Evolutionary conservation across 257 asterid genomes (phyloP).

Genomic region (Solanum arcanum): DNA sequence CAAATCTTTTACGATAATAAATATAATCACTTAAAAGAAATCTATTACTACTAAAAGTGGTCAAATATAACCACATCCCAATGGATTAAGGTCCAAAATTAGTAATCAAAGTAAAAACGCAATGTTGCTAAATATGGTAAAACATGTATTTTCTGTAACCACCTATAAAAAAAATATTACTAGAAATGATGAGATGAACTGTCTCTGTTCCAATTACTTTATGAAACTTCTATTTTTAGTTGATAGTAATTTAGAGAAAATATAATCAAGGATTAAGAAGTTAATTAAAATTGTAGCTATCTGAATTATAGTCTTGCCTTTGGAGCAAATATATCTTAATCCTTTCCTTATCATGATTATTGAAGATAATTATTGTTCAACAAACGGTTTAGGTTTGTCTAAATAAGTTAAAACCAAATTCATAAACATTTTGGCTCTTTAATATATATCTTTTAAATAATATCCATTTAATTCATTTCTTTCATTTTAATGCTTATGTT

Average conservation of each 20-base stretch:
- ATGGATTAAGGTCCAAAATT: not conserved
- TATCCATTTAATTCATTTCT: too few relatives aligned
- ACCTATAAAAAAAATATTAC: not conserved
- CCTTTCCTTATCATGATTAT: not conserved
- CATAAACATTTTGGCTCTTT: not conserved
- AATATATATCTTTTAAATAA: not conserved
- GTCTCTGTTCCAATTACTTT: not conserved
- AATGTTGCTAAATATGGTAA: not conserved
- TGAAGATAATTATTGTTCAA: not conserved
- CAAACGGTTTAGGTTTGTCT: not conserved
- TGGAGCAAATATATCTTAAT: not conserved
- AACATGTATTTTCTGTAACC: not conserved
- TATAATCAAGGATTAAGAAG: not conserved
- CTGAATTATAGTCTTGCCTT: not conserved
- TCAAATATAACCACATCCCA: not conserved
- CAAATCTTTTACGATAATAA: fast-evolving
- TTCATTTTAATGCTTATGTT: not conserved
- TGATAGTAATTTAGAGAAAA: not conserved
- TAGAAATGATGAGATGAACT: not conserved
- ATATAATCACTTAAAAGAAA: too few relatives aligned
- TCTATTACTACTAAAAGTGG: too few relatives aligned
- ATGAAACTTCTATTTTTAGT: not conserved
- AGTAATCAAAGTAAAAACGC: not conserved
- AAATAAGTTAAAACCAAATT: not conserved
- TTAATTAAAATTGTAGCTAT: not conserved